These are phyloP conservation scores for Sicyos baderoa DNA, from an alignment of 306 rosid species.

Conservation along the genomic window DNA sequence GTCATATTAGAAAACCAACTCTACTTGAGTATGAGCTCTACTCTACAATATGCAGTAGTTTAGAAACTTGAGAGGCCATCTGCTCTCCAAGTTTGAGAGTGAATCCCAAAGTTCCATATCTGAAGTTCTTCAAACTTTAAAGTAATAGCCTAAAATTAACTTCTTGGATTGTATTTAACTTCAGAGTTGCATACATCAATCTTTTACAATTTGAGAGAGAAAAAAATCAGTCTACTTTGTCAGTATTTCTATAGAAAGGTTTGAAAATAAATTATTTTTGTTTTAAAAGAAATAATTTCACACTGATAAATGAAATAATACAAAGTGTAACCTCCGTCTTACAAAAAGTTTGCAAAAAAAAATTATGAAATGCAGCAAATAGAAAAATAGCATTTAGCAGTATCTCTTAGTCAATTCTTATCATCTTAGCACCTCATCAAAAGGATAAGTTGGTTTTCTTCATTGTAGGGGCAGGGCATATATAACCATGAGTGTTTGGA, in stretches of 20 bases:
- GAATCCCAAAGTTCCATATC: not conserved
- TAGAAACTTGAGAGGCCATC: not conserved
- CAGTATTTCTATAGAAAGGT: not conserved
- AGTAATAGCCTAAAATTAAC: not conserved
- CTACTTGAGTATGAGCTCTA: no score
- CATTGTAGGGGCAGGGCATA: not conserved
- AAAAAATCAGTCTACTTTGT: not conserved
- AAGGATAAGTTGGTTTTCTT: not conserved
- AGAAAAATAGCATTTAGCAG: not conserved
- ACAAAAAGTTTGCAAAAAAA: no score
- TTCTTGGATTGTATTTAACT: not conserved
- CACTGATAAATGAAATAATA: no score
- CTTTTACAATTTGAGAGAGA: not conserved
- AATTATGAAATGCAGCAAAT: not conserved
- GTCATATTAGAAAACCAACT: no score
- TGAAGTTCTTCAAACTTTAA: not conserved
- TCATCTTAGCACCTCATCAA: no score
- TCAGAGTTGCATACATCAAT: not conserved
- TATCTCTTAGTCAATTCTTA: no score
- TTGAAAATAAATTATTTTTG: not conserved
- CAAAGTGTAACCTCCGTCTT: no score
- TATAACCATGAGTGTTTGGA: no score
- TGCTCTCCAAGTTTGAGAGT: not conserved
- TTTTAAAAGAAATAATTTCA: no score
- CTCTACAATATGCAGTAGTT: no score